phyloP scores from a whole-genome alignment of 768 basidiomycete species.

The Tulasnella sp. region DNA sequence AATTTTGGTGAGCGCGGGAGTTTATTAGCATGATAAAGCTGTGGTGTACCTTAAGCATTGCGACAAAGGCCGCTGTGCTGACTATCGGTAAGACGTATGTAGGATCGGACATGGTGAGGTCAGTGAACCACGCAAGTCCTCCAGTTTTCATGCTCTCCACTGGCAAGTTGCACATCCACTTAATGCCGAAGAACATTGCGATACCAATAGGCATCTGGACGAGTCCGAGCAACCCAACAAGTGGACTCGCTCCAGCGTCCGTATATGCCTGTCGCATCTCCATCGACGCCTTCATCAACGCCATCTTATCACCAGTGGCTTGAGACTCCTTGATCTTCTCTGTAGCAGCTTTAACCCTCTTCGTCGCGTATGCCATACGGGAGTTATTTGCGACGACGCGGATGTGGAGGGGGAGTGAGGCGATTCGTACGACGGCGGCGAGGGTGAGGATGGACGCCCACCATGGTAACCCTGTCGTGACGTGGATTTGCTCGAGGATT shows the following conservation, averaged over 20 bases:
- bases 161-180: conserved; percentile 57
- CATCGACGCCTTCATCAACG: conserved; percentile 35
- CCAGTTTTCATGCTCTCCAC: conserved; percentile 66
- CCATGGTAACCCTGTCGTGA: conserved; percentile 66
- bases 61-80: conserved; percentile 48
- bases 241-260: conserved; percentile 54
- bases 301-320: conserved; percentile 31
- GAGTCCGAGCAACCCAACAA: conserved; percentile 43
- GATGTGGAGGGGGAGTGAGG: conserved; percentile 52
- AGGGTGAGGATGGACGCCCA: conserved; percentile 69
- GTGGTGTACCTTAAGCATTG: conserved; percentile 53
- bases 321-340: conserved; percentile 23
- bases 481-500: conserved; percentile 58
- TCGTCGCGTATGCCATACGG: conserved; percentile 48
- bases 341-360: conserved; percentile 35
- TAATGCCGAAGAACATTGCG: conserved; percentile 74
- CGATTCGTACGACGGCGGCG: conserved; percentile 48
- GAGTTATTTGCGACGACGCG: conserved; percentile 47
- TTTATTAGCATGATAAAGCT: background rate
- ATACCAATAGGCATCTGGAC: conserved; percentile 69
- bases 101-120: conserved; percentile 72
- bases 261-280: conserved; percentile 45
- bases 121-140: conserved; percentile 61
- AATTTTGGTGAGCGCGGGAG: background rate
- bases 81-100: conserved; percentile 59